A percentile compares a stretch with the other conserved stretches of the same genome.
These are phyloP conservation scores for Tetrahymena thermophila DNA, from an alignment of 73 alveolate species.

Conservation along the genomic window DNA sequence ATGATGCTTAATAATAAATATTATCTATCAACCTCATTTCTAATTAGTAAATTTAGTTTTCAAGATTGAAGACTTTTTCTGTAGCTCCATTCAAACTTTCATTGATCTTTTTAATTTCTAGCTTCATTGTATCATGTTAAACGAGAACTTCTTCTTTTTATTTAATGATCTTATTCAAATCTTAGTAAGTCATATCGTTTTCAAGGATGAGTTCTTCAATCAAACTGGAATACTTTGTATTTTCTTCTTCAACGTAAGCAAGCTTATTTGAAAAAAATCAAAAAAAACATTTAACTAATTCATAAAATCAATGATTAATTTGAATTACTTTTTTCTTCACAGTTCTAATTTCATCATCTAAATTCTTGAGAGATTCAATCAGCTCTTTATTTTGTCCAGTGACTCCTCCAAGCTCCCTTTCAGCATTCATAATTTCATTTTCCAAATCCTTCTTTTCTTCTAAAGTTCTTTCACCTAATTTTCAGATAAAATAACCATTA, in stretches of 20 bases:
- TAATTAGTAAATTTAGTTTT: conserved; percentile 84
- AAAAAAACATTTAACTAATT: neutral
- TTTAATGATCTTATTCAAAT: conserved; percentile 81
- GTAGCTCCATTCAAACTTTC: conserved; percentile 86
- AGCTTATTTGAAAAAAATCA: neutral
- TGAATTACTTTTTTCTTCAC: conserved; percentile 63
- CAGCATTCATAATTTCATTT: conserved; percentile 73
- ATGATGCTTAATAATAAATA: neutral
- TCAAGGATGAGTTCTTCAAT: conserved; percentile 93
- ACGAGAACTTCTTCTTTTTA: conserved; percentile 91
- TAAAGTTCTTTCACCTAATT: conserved; percentile 74
- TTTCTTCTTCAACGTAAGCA: conserved; percentile 50
- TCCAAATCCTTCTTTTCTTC: conserved; percentile 89
- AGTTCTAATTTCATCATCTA: conserved; percentile 86
- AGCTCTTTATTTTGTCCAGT: conserved; percentile 57
- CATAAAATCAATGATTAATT: neutral
- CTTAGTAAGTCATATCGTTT: conserved; percentile 91
- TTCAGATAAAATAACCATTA: neutral
- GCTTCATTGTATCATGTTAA: conserved; percentile 94
- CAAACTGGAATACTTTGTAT: conserved; percentile 61
- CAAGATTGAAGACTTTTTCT: conserved; percentile 87
- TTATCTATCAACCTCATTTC: conserved; percentile 56
- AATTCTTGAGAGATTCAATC: conserved; percentile 49
- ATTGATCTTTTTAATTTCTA: conserved; percentile 87
- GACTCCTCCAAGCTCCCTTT: conserved; percentile 61